Conservation (phyloP, 768 basidiomycete genomes). For the Suillus sp. region DNA sequence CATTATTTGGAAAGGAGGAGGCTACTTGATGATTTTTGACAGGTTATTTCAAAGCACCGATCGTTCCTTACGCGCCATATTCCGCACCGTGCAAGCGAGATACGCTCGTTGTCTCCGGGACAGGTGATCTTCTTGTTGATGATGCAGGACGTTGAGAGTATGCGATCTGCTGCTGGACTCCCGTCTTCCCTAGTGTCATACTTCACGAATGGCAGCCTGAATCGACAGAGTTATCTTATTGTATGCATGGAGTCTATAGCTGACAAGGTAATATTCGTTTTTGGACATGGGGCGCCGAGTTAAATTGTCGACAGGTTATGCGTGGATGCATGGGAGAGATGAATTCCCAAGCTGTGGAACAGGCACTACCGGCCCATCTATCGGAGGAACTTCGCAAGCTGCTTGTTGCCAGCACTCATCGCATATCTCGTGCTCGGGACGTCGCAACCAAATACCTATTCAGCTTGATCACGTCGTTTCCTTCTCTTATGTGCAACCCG, state of each 20-base stretch:
- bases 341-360: constrained; percentile 73
- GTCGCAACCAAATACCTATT: constrained; percentile 84
- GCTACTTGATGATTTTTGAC: constrained; percentile 13
- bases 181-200: constrained; percentile 85
- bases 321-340: constrained; percentile 72
- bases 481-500: constrained; percentile 91
- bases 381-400: constrained; percentile 76
- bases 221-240: constrained; percentile 64
- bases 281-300: not conserved
- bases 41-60: constrained; percentile 77
- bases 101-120: constrained; percentile 74
- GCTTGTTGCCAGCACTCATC: constrained; percentile 78
- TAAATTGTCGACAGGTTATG: constrained; percentile 61
- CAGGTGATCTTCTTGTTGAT: constrained; percentile 85
- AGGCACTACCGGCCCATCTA: constrained; percentile 69
- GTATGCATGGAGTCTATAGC: constrained; percentile 85
- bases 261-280: constrained; percentile 60
- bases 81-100: constrained; percentile 63
- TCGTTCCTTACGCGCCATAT: constrained; percentile 64
- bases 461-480: constrained; percentile 86
- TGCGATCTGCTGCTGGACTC: constrained; percentile 78
- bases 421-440: constrained; percentile 78
- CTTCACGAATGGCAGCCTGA: constrained; percentile 85
- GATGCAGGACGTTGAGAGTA: constrained; percentile 85
- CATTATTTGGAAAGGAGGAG: not conserved